Conservation (phyloP, 805 yeast genomes). For the Ascoidea asiatica region DNA sequence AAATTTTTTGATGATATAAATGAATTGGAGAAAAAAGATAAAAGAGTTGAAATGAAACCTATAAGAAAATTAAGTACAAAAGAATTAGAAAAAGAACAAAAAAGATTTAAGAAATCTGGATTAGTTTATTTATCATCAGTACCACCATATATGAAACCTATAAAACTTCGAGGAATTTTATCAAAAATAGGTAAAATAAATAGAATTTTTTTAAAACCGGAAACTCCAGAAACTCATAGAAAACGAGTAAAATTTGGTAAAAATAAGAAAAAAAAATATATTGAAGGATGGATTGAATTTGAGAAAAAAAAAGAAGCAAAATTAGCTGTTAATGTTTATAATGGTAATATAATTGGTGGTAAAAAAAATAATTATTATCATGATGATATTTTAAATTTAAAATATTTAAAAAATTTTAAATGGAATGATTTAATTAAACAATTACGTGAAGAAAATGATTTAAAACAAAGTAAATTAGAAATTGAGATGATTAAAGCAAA, state of each 20-base stretch:
- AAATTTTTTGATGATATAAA: too few relatives aligned
- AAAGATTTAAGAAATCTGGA: constrained; percentile 59
- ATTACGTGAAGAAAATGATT: constrained; percentile 79
- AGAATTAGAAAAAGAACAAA: constrained; percentile 20
- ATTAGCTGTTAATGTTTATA: constrained; percentile 70
- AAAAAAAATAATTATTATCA: constrained; percentile 82
- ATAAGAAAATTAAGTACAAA: constrained; percentile 15
- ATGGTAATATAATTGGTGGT: constrained; percentile 86
- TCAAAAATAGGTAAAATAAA: constrained; percentile 80
- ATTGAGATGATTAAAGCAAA: constrained; percentile 84
- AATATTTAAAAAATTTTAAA: constrained; percentile 81
- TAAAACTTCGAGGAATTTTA: constrained; percentile 71
- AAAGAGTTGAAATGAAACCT: constrained; percentile 8
- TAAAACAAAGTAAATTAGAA: constrained; percentile 75
- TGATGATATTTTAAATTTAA: constrained; percentile 87
- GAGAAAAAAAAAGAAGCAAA: constrained; percentile 76
- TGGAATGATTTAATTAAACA: constrained; percentile 94
- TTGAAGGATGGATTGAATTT: constrained; percentile 97
- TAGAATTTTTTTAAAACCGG: constrained; percentile 77
- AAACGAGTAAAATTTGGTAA: constrained; percentile 79
- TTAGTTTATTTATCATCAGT: constrained; percentile 84
- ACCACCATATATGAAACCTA: constrained; percentile 97
- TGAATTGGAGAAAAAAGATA: too few relatives aligned
- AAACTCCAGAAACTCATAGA: constrained; percentile 49
- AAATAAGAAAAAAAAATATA: constrained; percentile 73